phyloP scores from a whole-genome alignment of 257 asterid species.

The Salvia splendens region DNA sequence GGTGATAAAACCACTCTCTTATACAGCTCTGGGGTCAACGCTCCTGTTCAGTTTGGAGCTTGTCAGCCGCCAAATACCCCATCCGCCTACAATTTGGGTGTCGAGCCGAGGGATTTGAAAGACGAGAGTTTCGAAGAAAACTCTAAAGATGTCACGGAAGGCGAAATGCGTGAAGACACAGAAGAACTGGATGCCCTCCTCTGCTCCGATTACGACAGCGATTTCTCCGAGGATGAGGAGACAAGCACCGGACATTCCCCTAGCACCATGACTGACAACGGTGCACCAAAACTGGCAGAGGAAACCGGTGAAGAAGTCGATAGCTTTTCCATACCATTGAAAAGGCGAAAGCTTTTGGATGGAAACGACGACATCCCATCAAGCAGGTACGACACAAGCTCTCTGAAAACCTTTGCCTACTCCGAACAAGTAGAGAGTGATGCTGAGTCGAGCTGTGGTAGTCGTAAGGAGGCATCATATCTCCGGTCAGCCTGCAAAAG shows the following conservation, averaged over 20 bases:
- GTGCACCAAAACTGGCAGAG: constrained; percentile 34
- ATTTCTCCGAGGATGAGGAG: constrained; percentile 66
- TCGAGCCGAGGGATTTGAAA: constrained; percentile 31
- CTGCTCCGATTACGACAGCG: constrained; percentile 62
- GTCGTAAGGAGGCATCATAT: constrained; percentile 29
- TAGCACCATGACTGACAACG: constrained; percentile 64
- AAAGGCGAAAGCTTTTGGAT: constrained; percentile 53
- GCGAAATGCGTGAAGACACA: constrained; percentile 81
- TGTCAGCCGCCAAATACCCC: constrained; percentile 42
- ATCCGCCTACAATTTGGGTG: constrained; percentile 29
- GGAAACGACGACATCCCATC: constrained; percentile 38
- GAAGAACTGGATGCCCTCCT: constrained; percentile 86
- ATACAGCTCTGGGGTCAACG: constrained; percentile 49
- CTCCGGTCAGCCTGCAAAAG: constrained; percentile 49
- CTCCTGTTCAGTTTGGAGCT: constrained; percentile 40
- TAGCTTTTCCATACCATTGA: constrained; percentile 52
- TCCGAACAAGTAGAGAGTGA: constrained; percentile 50
- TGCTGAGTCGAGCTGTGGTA: constrained; percentile 68
- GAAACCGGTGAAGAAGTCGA: constrained; percentile 65
- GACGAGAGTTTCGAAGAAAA: constrained; percentile 42
- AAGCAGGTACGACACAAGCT: constrained; percentile 27
- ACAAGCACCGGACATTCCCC: constrained; percentile 96
- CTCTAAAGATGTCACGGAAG: constrained; percentile 38
- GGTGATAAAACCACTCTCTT: constrained; percentile 69
- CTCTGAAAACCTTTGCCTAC: constrained; percentile 35